Evolutionary conservation across 78 protist species (phyloP), one percentile per base, ranked within the genome.

Genomic region (Dictyostelium intermedium): DNA sequence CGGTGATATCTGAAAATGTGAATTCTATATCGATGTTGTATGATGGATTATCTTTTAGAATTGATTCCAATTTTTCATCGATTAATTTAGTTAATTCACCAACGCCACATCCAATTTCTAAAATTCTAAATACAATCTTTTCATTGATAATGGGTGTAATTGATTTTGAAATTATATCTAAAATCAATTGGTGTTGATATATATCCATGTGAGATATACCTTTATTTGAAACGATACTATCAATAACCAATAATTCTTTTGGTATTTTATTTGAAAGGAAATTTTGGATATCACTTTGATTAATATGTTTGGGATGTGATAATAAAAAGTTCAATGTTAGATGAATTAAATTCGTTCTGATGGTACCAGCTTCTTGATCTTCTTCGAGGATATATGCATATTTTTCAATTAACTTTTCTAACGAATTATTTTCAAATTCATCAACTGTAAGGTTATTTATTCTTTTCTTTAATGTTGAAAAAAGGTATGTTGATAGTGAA

Each of bases 31-130:
- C 30, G 6, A 80, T 80, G 3, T 80, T 11, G 9, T 7, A 8
- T 11, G 16, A 20, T 41, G 50, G 56, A 77, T 77, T 77, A 10
- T 23, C 63, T 16, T 72, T 72, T 23, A 77, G 23, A 77, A 10
- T n/a, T 7, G 2, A 7, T 61, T 41, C 34, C 1, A 77, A 11
- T 10, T 8, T 2, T 1, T 77, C 32, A 18, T 16, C 2, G 5
- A 77, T 77, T 23, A 13, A 1, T n/a, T 14, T 14, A 13, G 84
- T 13, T 27, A 80, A 47, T 27, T n/a, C 23, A 47, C 84, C 84
- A 25, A 27, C 32, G 16, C 84, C 84, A 80, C 84, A 25, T 50
- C 84, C 84, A 80, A 79, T 45, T 45, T 79, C 84, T 27, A 79
- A 47, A 2, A 80, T 80, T 80, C 84, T 39, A 47, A 80, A 25